phyloP scores from a whole-genome alignment of 805 yeast species.

The Saccharomycopsis synnaedendra region DNA sequence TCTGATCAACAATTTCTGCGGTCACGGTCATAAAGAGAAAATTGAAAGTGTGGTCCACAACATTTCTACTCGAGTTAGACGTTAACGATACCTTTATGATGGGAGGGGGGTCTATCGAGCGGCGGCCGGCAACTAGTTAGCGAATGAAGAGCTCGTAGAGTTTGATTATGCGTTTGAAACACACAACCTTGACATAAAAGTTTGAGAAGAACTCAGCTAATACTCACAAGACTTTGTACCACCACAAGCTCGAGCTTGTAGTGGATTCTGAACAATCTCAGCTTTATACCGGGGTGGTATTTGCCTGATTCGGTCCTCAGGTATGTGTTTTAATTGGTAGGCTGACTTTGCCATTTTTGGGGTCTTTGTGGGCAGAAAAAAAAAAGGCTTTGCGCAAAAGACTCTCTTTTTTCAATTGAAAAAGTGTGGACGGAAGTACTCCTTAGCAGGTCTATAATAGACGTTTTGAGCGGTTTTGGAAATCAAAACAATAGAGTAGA shows the following conservation, averaged over 20 bases:
- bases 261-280: slow-evolving; percentile 23
- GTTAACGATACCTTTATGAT: slow-evolving; percentile 6
- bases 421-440: no score
- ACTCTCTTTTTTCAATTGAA: no score
- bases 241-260: slow-evolving; percentile 25
- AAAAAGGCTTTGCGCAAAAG: no score
- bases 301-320: slow-evolving; percentile 5
- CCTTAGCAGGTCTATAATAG: no score
- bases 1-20: slow-evolving; percentile 13
- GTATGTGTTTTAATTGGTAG: slow-evolving; percentile 7
- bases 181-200: neutral
- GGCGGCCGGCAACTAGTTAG: slow-evolving; percentile 11
- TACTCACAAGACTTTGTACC: slow-evolving; percentile 22
- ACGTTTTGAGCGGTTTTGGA: no score
- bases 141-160: neutral
- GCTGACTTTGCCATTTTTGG: slow-evolving; percentile 10
- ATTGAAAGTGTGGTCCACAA: slow-evolving; percentile 12
- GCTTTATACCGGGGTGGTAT: slow-evolving; percentile 11
- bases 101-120: slow-evolving; percentile 15
- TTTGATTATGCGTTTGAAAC: neutral
- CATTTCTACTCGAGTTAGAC: neutral
- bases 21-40: slow-evolving; percentile 14
- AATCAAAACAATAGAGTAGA: no score
- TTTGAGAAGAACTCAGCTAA: neutral
- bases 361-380: neutral